Conservation (phyloP, 2,329 filamentous ascomycete genomes). For the Fusarium camptoceras region DNA sequence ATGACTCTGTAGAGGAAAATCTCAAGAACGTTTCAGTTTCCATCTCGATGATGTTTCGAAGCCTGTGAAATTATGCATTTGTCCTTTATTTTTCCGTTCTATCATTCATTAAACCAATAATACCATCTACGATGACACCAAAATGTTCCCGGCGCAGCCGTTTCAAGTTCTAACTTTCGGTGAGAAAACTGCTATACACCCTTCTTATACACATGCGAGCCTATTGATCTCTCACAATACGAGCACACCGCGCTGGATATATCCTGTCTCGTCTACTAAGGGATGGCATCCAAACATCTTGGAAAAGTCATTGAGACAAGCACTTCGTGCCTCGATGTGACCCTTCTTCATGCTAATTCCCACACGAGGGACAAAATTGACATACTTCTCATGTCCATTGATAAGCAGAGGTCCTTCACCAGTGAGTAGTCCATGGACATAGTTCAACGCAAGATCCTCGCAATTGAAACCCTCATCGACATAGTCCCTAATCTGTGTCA, state of each 20-base stretch:
- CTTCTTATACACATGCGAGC: neutral
- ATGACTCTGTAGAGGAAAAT: neutral
- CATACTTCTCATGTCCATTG: slow-evolving; percentile 49
- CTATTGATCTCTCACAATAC: slow-evolving; percentile 36
- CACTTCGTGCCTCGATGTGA: slow-evolving; percentile 50
- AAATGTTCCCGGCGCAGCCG: slow-evolving; percentile 4
- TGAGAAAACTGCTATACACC: neutral
- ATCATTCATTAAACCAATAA: neutral
- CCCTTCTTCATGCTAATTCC: slow-evolving; percentile 52
- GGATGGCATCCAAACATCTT: slow-evolving; percentile 52
- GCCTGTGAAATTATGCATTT: neutral
- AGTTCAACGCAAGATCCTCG: slow-evolving; percentile 57
- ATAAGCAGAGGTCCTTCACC: slow-evolving; percentile 52
- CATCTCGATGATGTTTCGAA: neutral
- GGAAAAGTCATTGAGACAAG: slow-evolving; percentile 52
- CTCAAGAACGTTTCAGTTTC: neutral
- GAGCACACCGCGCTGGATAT: slow-evolving; percentile 50
- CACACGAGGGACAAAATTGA: slow-evolving; percentile 48
- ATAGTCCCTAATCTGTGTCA: slow-evolving; percentile 51
- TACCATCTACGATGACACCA: neutral
- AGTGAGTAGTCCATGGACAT: slow-evolving; percentile 50
- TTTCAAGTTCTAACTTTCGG: neutral
- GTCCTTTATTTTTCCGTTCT: neutral
- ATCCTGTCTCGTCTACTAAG: slow-evolving; percentile 50
- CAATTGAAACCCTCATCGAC: slow-evolving; percentile 56